These are phyloP conservation scores for Thalassiosira exigua DNA, from an alignment of 352 stramenopile species.

Conservation along the genomic window DNA sequence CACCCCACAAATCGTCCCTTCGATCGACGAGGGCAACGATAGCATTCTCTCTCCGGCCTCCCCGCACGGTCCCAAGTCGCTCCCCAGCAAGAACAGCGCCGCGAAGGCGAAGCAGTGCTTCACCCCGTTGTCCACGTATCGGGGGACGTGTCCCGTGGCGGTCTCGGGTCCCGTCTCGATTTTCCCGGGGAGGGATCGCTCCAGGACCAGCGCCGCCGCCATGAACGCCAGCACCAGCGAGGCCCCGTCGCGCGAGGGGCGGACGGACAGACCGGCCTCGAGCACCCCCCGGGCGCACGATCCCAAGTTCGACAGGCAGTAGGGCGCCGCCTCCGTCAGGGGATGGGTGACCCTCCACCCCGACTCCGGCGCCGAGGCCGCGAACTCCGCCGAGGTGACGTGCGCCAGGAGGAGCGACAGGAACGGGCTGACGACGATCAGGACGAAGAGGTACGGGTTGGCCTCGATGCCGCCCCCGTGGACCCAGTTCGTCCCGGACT, in stretches of 20 bases:
- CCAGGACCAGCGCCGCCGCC: constrained; percentile 89
- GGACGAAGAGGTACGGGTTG: constrained; percentile 64
- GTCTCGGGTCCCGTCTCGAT: constrained; percentile 62
- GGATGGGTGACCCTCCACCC: constrained; percentile 56
- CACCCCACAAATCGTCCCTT: constrained; percentile 11
- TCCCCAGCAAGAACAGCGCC: constrained; percentile 53
- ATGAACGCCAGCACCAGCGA: constrained; percentile 83
- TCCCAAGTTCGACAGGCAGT: constrained; percentile 27
- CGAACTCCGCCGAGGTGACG: constrained; percentile 50
- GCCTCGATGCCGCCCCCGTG: constrained; percentile 62
- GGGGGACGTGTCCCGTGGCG: constrained; percentile 60
- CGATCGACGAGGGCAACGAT: not conserved
- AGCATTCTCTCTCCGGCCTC: constrained; percentile 18
- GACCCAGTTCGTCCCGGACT: constrained; percentile 66
- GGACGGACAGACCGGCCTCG: constrained; percentile 41
- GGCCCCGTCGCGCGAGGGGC: constrained; percentile 39
- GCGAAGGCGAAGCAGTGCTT: constrained; percentile 58
- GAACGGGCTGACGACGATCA: constrained; percentile 60
- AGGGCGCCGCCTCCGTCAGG: constrained; percentile 47
- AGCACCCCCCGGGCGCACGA: constrained; percentile 34
- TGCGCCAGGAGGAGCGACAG: constrained; percentile 63
- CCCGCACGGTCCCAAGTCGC: constrained; percentile 58
- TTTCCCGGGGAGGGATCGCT: constrained; percentile 90
- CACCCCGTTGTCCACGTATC: constrained; percentile 64
- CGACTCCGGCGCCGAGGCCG: constrained; percentile 2